Conservation (phyloP, 305 asterid genomes). For the Fraxinus ornus region DNA sequence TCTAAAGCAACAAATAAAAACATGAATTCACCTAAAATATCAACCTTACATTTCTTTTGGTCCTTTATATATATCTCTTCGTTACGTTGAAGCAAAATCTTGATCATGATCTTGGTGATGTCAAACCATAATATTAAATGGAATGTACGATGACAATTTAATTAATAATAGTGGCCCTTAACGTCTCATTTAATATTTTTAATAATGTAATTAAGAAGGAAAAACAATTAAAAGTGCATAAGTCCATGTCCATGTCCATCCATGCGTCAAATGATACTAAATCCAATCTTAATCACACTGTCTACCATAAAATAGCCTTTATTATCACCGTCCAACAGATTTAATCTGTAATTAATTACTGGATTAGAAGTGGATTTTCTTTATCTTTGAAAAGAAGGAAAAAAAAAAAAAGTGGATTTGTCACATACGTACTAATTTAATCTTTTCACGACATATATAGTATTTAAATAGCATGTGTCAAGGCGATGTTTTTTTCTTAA, state of each 20-base stretch:
- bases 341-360: not conserved
- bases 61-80: not conserved
- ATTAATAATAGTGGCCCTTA: conserved; percentile 32
- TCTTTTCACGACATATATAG: not conserved
- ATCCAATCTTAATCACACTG: conserved; percentile 18
- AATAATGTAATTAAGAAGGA: not conserved
- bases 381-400: not conserved
- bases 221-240: conserved; percentile 18
- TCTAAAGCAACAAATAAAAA: no score
- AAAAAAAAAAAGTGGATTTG: not conserved
- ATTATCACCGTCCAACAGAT: conserved; percentile 35
- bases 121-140: conserved; percentile 23
- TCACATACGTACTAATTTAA: not conserved
- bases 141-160: conserved; percentile 20
- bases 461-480: not conserved
- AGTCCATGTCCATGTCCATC: conserved; percentile 7
- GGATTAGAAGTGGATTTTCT: not conserved
- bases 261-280: conserved; percentile 2
- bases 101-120: conserved; percentile 8
- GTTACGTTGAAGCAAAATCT: conserved; percentile 4
- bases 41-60: not conserved
- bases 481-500: not conserved
- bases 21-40: not conserved
- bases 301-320: not conserved
- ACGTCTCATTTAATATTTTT: conserved; percentile 13